Percentiles rank a stretch among this genome's conserved stretches.
These are phyloP conservation scores for Circinella umbellata DNA, from an alignment of 371 early-diverging fungal genomes.

Conservation along the genomic window DNA sequence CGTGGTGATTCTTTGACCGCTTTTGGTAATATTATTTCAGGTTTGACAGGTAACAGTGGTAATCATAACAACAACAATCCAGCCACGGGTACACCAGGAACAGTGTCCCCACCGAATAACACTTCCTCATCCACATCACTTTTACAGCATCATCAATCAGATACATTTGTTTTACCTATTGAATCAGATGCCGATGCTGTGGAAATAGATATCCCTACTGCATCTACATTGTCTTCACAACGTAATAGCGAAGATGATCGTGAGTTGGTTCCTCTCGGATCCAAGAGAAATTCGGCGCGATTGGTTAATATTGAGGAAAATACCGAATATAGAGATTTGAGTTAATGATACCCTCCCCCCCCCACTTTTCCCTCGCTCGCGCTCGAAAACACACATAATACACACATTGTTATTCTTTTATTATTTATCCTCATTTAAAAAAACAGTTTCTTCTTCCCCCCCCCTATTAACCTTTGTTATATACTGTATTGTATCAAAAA, in stretches of 20 bases:
- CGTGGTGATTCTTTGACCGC: conserved; percentile 26
- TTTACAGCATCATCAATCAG: conserved; percentile 11
- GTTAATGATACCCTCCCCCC: conserved; percentile 10
- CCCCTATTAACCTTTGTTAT: no score
- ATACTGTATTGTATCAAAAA: no score
- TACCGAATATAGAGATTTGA: conserved; percentile 31
- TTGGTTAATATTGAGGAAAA: conserved; percentile 35
- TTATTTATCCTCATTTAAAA: no score
- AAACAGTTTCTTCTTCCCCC: no score
- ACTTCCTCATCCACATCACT: not conserved
- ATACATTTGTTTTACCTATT: conserved; percentile 14
- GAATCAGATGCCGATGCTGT: conserved; percentile 42
- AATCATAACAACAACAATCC: conserved; percentile 1
- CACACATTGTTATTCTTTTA: no score
- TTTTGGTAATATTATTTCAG: conserved; percentile 31
- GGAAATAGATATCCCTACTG: conserved; percentile 52
- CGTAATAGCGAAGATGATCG: conserved; percentile 29
- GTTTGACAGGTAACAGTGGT: conserved; percentile 23
- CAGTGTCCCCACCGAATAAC: not conserved
- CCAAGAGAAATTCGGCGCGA: conserved; percentile 24
- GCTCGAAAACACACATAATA: not conserved
- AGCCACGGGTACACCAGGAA: not conserved
- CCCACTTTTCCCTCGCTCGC: no score
- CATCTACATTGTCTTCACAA: conserved; percentile 31
- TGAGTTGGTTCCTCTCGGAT: conserved; percentile 33